These are phyloP conservation scores for Przewalskia tangutica DNA, from an alignment of 257 asterid species.

Conservation along the genomic window DNA sequence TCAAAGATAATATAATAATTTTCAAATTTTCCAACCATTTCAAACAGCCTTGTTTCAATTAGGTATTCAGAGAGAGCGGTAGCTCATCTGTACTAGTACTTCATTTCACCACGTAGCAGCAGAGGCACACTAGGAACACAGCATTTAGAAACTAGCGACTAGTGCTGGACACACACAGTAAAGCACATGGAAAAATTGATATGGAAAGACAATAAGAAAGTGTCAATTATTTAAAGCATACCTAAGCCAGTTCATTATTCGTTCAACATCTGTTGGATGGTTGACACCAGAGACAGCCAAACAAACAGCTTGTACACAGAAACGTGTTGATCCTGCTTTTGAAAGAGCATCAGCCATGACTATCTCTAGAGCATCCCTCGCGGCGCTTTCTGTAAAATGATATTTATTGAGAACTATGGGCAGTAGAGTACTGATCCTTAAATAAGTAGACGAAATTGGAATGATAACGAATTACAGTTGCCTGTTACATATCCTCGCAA, in stretches of 20 bases:
- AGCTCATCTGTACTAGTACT: background rate
- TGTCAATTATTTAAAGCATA: conserved; percentile 6
- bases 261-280: conserved; percentile 60
- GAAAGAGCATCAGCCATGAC: conserved; percentile 80
- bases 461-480: background rate
- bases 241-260: conserved; percentile 73
- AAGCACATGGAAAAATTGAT: background rate
- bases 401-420: background rate
- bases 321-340: conserved; percentile 50
- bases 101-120: background rate
- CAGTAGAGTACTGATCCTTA: background rate
- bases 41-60: background rate
- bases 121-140: background rate
- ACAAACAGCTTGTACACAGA: conserved; percentile 69
- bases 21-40: background rate
- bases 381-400: conserved; percentile 53
- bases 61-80: background rate
- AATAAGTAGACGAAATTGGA: background rate
- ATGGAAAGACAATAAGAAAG: background rate
- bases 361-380: conserved; percentile 63
- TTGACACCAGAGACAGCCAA: conserved; percentile 77
- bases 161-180: background rate
- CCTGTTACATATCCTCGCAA: background rate
- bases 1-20: background rate
- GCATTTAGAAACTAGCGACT: background rate